These are phyloP conservation scores for Haplosporangium sp. DNA, from an alignment of 371 early-diverging fungal species.

Conservation along the genomic window DNA sequence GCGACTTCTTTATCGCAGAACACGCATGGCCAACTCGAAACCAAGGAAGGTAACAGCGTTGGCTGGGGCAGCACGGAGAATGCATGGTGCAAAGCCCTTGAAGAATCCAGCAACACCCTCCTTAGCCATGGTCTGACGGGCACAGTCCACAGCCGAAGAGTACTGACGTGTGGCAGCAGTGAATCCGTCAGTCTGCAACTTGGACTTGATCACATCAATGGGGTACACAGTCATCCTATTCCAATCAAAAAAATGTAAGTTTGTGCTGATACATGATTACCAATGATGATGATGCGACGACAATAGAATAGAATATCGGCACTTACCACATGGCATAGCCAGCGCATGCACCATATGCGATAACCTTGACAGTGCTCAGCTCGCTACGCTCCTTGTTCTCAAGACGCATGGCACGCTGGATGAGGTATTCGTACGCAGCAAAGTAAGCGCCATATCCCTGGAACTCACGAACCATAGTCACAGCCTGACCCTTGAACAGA, in stretches of 20 bases:
- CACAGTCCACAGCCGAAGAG: slow-evolving; percentile 71
- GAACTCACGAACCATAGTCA: slow-evolving; percentile 84
- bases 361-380: slow-evolving; percentile 72
- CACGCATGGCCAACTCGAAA: slow-evolving; percentile 65
- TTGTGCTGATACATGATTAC: neutral
- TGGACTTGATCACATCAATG: slow-evolving; percentile 83
- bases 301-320: neutral
- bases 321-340: slow-evolving; percentile 84
- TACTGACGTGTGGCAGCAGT: slow-evolving; percentile 67
- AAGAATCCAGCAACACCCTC: slow-evolving; percentile 86
- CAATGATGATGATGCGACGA: too few species aligned
- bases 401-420: slow-evolving; percentile 70
- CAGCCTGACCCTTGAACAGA: slow-evolving; percentile 84
- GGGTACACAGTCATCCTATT: slow-evolving; percentile 73
- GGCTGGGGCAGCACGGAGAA: slow-evolving; percentile 90
- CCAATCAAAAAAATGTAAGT: neutral
- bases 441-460: slow-evolving; percentile 87
- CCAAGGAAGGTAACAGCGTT: slow-evolving; percentile 87
- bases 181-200: slow-evolving; percentile 83
- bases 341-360: slow-evolving; percentile 78
- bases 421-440: slow-evolving; percentile 80
- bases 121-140: slow-evolving; percentile 68
- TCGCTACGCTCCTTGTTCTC: slow-evolving; percentile 67
- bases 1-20: slow-evolving; percentile 40
- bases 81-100: slow-evolving; percentile 86